Conservation (phyloP, 306 rosid species). For the Acacia melanoxylon region DNA sequence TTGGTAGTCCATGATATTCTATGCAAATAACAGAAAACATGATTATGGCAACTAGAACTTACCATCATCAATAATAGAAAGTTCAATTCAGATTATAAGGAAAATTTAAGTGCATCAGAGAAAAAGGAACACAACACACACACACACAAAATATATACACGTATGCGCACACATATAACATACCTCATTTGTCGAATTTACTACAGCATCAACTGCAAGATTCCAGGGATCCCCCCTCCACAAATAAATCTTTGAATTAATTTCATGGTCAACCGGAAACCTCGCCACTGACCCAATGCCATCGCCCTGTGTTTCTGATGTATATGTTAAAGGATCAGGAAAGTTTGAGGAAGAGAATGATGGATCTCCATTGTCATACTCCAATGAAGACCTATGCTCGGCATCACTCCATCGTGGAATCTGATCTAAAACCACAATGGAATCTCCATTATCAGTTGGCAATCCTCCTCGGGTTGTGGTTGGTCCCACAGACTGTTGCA, state of each 20-base stretch:
- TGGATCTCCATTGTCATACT: slow-evolving; percentile 59
- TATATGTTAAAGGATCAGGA: slow-evolving; percentile 77
- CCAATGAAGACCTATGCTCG: slow-evolving; percentile 66
- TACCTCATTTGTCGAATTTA: slow-evolving; percentile 96
- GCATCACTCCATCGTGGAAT: slow-evolving; percentile 95
- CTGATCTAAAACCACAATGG: slow-evolving; percentile 81
- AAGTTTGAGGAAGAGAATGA: slow-evolving; percentile 61
- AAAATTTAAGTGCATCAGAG: not conserved
- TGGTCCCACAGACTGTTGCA: slow-evolving; percentile 75
- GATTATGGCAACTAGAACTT: not conserved
- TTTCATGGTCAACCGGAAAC: slow-evolving; percentile 85
- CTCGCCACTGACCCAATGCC: slow-evolving; percentile 53
- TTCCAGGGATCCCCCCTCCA: slow-evolving; percentile 99
- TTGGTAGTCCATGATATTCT: not conserved
- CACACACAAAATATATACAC: not conserved
- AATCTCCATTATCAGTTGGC: slow-evolving; percentile 67
- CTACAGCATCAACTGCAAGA: slow-evolving; percentile 98
- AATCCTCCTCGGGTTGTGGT: slow-evolving; percentile 61
- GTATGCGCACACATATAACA: not conserved
- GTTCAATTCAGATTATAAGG: not conserved
- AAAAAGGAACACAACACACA: not conserved
- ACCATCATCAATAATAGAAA: slow-evolving; percentile 18
- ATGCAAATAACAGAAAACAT: not conserved
- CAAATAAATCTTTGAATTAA: slow-evolving; percentile 79
- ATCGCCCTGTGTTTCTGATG: slow-evolving; percentile 48